Base-by-base conservation (phyloP, 306 rosid species). In the Mimosa pudica region DNA sequence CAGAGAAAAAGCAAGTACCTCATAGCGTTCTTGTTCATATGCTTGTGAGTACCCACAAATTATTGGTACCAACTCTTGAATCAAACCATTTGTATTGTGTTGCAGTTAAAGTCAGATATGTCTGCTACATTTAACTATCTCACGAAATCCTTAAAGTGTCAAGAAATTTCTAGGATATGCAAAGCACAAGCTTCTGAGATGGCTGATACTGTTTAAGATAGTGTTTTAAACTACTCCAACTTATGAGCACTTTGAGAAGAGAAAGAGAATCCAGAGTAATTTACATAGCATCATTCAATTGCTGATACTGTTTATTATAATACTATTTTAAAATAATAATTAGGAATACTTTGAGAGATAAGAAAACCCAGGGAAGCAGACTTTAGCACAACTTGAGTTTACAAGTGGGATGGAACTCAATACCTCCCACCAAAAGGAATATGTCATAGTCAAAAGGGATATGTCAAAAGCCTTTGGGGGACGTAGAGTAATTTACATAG, bases 31-130 rank as follows among this genome's bases (percentile, higher is more conserved):
- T 8, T n/a, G 16, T 14, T 68, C 33, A 9, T 44, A 11, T 18
- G 35, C 73, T 18, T 68, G 73, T 68, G 73, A 42, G 73, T 68
- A 4, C 52, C 73, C 73, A 68, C 73, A 4, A 68, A 68, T 68
- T 68, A 68, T 68, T 68, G 73, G 52, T n/a, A 44, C 42, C 68
- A 11, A 62, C 52, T 68, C 73, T 41, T 67, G 49, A 48, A 41
- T 41, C 17, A 16, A 67, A 67, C 5, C 70, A 4, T 35, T 36
- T 16, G 46, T 20, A 64, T 38, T 36, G 14, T 4, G 44, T 65
- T 35, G 24, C 70, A 65, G 70, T 47, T 36, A 5, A 62, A 4
- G n/a, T 13, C 42, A 32, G 68, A 32, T 5, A 42, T 12, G 41
- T 12, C 38, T 62, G 68, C 42, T 62, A 32, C 44, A 32, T n/a